Conservation (phyloP, 208 protist genomes). For the Pavlovales sp. region DNA sequence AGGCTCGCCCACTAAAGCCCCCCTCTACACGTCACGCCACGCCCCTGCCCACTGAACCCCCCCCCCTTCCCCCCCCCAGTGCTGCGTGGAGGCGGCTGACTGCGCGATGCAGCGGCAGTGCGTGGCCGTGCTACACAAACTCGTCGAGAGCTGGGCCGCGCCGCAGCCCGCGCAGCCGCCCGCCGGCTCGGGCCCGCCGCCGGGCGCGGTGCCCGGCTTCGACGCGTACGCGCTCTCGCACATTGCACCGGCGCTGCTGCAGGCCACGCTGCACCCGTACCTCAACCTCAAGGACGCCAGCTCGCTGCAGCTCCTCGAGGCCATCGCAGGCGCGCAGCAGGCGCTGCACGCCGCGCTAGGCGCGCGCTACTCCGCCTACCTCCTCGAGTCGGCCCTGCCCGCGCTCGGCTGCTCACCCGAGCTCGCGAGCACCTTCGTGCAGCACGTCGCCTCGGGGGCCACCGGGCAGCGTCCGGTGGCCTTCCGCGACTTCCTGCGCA, state of each 20-base stretch:
- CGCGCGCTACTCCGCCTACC: neutral
- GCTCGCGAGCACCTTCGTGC: neutral
- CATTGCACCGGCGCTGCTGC: neutral
- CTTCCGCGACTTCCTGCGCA: neutral
- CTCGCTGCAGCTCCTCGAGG: slow-evolving; percentile 18
- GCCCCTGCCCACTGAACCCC: too few relatives aligned
- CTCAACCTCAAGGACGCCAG: slow-evolving; percentile 12
- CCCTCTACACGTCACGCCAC: too few relatives aligned
- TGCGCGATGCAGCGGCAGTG: slow-evolving; percentile 19
- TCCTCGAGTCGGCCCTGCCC: neutral
- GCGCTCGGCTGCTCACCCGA: neutral
- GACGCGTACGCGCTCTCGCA: neutral
- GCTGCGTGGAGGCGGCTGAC: slow-evolving; percentile 23
- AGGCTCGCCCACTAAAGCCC: too few relatives aligned
- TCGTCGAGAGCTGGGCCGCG: neutral
- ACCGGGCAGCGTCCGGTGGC: neutral
- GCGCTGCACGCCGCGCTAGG: slow-evolving; percentile 1
- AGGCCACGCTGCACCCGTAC: neutral
- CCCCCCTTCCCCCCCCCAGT: too few relatives aligned
- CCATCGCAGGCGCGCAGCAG: neutral
- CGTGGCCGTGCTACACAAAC: neutral
- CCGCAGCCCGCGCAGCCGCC: too few relatives aligned
- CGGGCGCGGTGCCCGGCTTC: neutral
- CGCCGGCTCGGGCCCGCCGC: neutral
- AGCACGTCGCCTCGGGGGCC: neutral